Percentiles rank a stretch among this genome's conserved stretches.
Evolutionary conservation across 2,329 filamentous ascomycete genomes (phyloP).

Genomic region (Monilinia laxa): DNA sequence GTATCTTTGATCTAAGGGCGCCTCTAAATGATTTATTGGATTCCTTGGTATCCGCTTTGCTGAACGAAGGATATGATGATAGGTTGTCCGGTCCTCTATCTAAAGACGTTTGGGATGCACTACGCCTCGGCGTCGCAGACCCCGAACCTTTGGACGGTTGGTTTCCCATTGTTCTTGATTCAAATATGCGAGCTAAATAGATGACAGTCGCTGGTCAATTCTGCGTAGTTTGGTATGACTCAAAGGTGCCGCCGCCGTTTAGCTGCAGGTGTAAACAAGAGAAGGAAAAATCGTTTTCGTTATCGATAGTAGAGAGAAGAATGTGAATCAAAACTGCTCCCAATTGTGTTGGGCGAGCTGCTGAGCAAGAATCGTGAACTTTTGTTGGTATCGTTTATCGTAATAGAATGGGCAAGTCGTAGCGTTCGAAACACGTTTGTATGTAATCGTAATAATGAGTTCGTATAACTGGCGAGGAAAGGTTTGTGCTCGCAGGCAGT

Average conservation of each 20-base stretch:
- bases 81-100: constrained; percentile 45
- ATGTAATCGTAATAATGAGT: neutral
- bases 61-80: constrained; percentile 87
- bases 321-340: neutral
- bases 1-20: constrained; percentile 81
- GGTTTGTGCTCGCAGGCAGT: neutral
- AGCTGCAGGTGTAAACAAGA: neutral
- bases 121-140: constrained; percentile 35
- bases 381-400: neutral
- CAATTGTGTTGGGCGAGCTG: neutral
- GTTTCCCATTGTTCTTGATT: constrained; percentile 63
- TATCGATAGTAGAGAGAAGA: neutral
- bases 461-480: neutral
- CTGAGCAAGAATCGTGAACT: neutral
- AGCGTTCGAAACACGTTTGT: neutral
- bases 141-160: constrained; percentile 56
- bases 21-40: constrained; percentile 83
- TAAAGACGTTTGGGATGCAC: constrained; percentile 38
- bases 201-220: neutral
- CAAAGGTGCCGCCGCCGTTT: neutral
- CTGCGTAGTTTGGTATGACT: neutral
- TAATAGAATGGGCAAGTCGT: neutral
- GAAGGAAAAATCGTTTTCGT: neutral
- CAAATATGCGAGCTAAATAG: neutral
- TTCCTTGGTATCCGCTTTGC: constrained; percentile 88